A percentile compares a stretch with the other conserved stretches of the same genome.
These are phyloP conservation scores for Cucurbita ficifolia DNA, from an alignment of 306 rosid genomes.

Conservation along the genomic window DNA sequence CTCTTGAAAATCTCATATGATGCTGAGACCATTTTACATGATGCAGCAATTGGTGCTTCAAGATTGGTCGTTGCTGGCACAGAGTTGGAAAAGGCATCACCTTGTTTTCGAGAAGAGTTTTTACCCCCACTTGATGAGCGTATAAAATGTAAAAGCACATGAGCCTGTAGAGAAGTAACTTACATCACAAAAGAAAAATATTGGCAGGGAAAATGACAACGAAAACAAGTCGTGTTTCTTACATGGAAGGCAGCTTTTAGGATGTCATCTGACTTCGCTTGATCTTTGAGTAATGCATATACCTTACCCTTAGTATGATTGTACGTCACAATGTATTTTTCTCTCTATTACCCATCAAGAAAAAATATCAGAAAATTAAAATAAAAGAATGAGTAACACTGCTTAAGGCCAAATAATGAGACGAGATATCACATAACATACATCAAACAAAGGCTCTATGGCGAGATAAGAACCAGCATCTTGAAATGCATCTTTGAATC, in stretches of 20 bases:
- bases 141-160: constrained; percentile 66
- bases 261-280: constrained; percentile 93
- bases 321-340: constrained; percentile 74
- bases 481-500: constrained; percentile 92
- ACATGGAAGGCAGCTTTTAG: constrained; percentile 93
- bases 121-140: constrained; percentile 29
- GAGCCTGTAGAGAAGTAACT: constrained; percentile 50
- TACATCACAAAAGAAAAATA: constrained; percentile 4
- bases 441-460: constrained; percentile 74
- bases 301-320: constrained; percentile 67
- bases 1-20: constrained; percentile 66
- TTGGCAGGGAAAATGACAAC: neutral
- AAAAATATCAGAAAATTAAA: constrained; percentile 4
- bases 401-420: neutral
- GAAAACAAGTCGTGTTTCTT: constrained; percentile 26
- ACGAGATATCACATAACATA: constrained; percentile 16
- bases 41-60: constrained; percentile 51
- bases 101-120: constrained; percentile 21
- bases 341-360: constrained; percentile 44
- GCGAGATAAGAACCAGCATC: constrained; percentile 80
- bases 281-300: constrained; percentile 86
- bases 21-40: constrained; percentile 60
- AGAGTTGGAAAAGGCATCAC: constrained; percentile 17
- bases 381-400: neutral
- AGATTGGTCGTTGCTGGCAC: constrained; percentile 32